Base-by-base conservation (phyloP, 2,329 filamentous ascomycete genomes). In the Alternaria gansuensis region DNA sequence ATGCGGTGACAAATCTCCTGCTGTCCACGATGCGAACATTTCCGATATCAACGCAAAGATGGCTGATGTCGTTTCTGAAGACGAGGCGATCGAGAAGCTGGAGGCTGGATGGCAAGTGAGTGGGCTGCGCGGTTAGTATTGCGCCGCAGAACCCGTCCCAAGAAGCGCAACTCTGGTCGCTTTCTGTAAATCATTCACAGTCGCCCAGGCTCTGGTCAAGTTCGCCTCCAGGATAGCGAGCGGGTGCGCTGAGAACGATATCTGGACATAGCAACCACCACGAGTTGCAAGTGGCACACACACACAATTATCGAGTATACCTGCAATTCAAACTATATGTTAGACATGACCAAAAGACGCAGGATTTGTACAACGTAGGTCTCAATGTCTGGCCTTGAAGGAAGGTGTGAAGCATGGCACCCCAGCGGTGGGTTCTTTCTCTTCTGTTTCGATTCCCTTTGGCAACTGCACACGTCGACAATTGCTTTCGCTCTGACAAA, bases 31-130 rank as follows among this genome's bases (percentile, higher is more conserved):
- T 17, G 77, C 77, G 2, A 83, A 81, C 60, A 68, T 82, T 4
- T 80, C 82, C 54, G 81, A 82, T 57, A 72, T 82, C 49, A 73
- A 81, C 59, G 77, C 80, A 3, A 82, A 82, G 63, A 82, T 82
- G 68, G 80, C 78, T 1, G 81, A 83, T 64, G 80, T 82, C 1
- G 77, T 83, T 0, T 58, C 65, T 3, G 80, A 81, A 52, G 70
- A 68, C 7, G 79, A 82, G 44, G 80, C 80, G 1, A 59, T 81
- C 4, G 68, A 72, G 28, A 76, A 75, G 34, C 68, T 82, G 33
- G 68, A 71, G 51, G 67, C 69, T 17, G 80, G 78, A 5, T 82
- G 80, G 72, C 39, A 34, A 34, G 26, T 67, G 54, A 59, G 34
- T 21, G n/a, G 17, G n/a, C 44, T 28, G 29, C 28, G 29, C 28